phyloP scores from a whole-genome alignment of 129 eudicot species.

The Chrysanthemum makinoi region DNA sequence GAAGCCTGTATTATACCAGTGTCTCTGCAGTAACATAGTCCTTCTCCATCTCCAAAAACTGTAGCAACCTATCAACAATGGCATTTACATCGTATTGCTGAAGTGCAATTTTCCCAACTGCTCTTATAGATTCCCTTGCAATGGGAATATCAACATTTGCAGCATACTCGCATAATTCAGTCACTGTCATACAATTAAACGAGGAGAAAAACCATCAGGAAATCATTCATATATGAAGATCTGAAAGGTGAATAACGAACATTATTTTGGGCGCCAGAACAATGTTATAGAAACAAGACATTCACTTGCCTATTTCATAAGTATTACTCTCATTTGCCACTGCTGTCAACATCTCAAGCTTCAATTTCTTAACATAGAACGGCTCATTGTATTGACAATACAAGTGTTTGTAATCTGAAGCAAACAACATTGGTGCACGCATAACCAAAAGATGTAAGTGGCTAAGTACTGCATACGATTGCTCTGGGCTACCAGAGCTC shows the following conservation, averaged over 20 bases:
- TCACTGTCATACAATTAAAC: conserved; percentile 50
- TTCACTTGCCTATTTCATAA: conserved; percentile 71
- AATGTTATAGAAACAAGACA: not conserved
- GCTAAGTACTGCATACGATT: conserved; percentile 85
- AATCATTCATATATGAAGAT: conserved; percentile 15
- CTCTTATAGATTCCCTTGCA: conserved; percentile 97
- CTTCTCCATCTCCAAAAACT: conserved; percentile 98
- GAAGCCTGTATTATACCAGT: conserved; percentile 32
- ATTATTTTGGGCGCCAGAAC: too few relatives aligned
- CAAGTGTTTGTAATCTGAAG: conserved; percentile 96
- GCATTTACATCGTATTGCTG: conserved; percentile 98
- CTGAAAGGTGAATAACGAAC: not conserved
- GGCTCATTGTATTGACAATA: conserved; percentile 96
- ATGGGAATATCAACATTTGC: conserved; percentile 98
- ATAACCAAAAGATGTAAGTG: conserved; percentile 95
- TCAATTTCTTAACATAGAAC: conserved; percentile 91
- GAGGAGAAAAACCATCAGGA: conserved; percentile 7
- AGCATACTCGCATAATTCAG: conserved; percentile 97
- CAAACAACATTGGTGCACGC: conserved; percentile 95
- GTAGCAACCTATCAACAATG: conserved; percentile 97
- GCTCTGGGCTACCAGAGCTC: conserved; percentile 96
- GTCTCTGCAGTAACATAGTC: conserved; percentile 98
- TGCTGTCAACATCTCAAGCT: conserved; percentile 97
- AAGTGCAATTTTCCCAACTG: conserved; percentile 96
- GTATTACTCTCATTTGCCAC: conserved; percentile 96